Conservation (phyloP, 2,329 filamentous ascomycete species). For the Microcyclospora tardicrescens region DNA sequence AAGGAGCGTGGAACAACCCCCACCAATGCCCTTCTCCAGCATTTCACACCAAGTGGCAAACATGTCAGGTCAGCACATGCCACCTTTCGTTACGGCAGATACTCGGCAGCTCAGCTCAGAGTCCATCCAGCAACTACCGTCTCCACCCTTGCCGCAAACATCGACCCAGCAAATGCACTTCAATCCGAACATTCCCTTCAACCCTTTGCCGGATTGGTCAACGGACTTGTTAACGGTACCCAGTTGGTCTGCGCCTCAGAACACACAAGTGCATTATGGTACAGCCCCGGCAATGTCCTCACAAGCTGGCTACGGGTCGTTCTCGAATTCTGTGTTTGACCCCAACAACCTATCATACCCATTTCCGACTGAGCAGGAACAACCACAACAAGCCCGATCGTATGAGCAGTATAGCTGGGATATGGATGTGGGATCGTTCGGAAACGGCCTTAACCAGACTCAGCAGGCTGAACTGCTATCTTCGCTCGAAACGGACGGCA, state of each 20-base stretch:
- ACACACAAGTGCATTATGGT: conserved; percentile 6
- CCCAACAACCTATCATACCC: conserved; percentile 15
- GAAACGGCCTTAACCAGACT: conserved; percentile 20
- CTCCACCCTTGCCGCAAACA: conserved; percentile 4
- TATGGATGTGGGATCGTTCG: conserved; percentile 18
- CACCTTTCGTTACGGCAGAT: no score
- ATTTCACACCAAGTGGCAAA: conserved; percentile 5
- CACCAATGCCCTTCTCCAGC: conserved; percentile 19
- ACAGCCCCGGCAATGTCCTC: conserved; percentile 5
- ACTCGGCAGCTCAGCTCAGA: no score
- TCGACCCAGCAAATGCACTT: conserved; percentile 4
- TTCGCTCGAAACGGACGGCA: conserved; percentile 24
- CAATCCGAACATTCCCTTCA: conserved; percentile 12
- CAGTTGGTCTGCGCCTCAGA: conserved; percentile 11
- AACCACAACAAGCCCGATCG: background rate
- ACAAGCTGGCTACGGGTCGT: conserved; percentile 5
- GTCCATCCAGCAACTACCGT: no score
- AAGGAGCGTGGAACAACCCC: conserved; percentile 19
- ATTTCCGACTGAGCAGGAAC: conserved; percentile 10
- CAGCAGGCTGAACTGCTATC: conserved; percentile 27
- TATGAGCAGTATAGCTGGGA: conserved; percentile 6
- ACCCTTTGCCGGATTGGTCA: conserved; percentile 19
- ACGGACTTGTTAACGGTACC: conserved; percentile 13
- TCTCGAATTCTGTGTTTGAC: conserved; percentile 14
- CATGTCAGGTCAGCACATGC: background rate